Percentiles rank a stretch among this genome's conserved stretches.
Conservation (phyloP, 345 rosid species). For the Xanthoceras sorbifolium region DNA sequence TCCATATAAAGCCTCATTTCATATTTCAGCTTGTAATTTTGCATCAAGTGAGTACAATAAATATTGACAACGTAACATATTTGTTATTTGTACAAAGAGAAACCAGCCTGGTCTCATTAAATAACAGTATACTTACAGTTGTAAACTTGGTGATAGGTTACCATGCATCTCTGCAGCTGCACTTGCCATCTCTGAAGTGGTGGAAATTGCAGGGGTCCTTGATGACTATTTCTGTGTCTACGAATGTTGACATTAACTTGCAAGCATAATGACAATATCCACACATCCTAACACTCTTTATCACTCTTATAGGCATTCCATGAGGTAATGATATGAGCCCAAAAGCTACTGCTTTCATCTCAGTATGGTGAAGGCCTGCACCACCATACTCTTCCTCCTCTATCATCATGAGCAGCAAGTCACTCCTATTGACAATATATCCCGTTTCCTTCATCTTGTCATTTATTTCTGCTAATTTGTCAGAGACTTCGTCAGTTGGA, state of each 20-base stretch:
- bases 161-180: constrained; percentile 31
- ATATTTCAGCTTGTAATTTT: neutral
- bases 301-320: constrained; percentile 21
- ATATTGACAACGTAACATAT: too few species aligned
- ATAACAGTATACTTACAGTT: neutral
- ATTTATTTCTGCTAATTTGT: constrained; percentile 25
- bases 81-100: neutral
- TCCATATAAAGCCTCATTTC: neutral
- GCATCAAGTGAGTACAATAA: neutral
- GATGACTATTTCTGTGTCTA: constrained; percentile 23
- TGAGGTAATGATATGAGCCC: constrained; percentile 24
- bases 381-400: constrained; percentile 31
- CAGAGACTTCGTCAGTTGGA: neutral
- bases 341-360: constrained; percentile 30
- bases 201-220: constrained; percentile 28
- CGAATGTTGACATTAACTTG: constrained; percentile 33
- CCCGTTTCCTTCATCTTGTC: constrained; percentile 24
- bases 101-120: too few species aligned
- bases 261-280: constrained; percentile 26
- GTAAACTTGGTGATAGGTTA: neutral
- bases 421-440: constrained; percentile 19
- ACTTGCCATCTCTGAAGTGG: constrained; percentile 28
- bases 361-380: constrained; percentile 22
- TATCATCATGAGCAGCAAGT: constrained; percentile 15
- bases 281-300: constrained; percentile 27